A percentile compares a stretch with the other conserved stretches of the same genome.
Conservation (phyloP, 805 yeast species). For the Yamadazyma sp. region DNA sequence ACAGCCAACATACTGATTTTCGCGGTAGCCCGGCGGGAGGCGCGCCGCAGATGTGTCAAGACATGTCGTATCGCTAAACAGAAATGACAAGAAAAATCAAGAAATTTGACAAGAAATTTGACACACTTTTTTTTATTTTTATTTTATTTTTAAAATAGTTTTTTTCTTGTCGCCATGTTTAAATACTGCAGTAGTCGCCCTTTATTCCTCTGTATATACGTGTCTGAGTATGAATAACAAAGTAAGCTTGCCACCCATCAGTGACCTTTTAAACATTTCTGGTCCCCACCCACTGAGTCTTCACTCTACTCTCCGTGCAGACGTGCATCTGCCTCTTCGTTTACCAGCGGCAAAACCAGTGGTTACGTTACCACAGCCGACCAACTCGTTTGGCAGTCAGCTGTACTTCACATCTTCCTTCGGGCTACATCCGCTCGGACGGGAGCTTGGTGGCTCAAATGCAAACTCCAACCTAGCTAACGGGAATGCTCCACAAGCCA, state of each 20-base stretch:
- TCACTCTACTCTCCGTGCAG: too few relatives aligned
- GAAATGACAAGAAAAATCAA: too few relatives aligned
- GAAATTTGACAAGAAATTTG: conserved; percentile 14
- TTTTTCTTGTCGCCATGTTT: conserved; percentile 6
- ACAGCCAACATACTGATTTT: not conserved
- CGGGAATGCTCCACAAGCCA: too few relatives aligned
- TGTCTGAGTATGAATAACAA: conserved; percentile 21
- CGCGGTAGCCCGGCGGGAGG: not conserved
- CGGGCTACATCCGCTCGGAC: too few relatives aligned
- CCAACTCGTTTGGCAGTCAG: too few relatives aligned
- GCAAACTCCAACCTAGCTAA: too few relatives aligned
- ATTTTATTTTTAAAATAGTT: not conserved
- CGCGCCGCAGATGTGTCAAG: conserved; percentile 4
- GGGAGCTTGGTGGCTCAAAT: too few relatives aligned
- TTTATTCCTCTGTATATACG: conserved; percentile 1
- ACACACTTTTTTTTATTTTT: conserved; percentile 10
- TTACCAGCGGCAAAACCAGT: conserved; percentile 1
- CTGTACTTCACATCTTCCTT: too few relatives aligned
- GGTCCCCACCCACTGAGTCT: too few relatives aligned
- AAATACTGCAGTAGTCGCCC: conserved; percentile 1
- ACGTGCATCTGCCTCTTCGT: too few relatives aligned
- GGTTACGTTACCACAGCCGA: conserved; percentile 9
- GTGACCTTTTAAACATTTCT: conserved; percentile 37
- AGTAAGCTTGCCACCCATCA: conserved; percentile 42
- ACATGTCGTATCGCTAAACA: conserved; percentile 1